Evolutionary conservation across 2,329 filamentous ascomycete species (phyloP), one percentile per base, ranked within the genome.

Genomic region (Curvularia hawaiiensis): DNA sequence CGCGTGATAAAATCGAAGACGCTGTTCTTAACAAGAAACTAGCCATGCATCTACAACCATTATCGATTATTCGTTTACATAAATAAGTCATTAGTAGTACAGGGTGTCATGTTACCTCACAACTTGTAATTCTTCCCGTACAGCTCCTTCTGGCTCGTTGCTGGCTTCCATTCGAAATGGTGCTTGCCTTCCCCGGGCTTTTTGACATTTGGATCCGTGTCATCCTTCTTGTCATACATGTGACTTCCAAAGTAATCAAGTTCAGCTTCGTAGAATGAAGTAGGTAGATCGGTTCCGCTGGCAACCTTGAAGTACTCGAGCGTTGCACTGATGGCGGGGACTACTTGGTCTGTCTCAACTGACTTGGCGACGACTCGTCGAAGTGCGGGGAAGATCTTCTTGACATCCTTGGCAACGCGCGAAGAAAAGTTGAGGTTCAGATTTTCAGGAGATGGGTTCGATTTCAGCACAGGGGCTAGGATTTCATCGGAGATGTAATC

Each of bases 231-330:
- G 68, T 90, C 86, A 69, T 84, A 90, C 77, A 83, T 84, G 71
- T 90, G 88, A 38, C 82, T 81, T 0, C 88, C 88, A 69, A 91
- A 91, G 67, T 86, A 90, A 68, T 90, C 88, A 71, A 91, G 76
- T 76, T 91, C 83, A 0, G 88, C 88, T 74, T 90, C 88, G 77
- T 88, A 87, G 68, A 91, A 90, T 55, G 84, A 82, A 4, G 87
- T 90, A 0, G 88, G 88, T 31, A 91, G 71, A 57, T 83, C 81
- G 3, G 82, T 84, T 16, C 83, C 83, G 1, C 81, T 83, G 28
- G 80, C 80, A 52, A 88, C 88, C 74, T 91, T 90, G 65, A 88
- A 75, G 66, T 88, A 90, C 63, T 90, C 88, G 52, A 91, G 68
- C 1, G 80, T 88, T 1, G 86, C 83, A 35, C 83, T 83, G 48